Conservation (phyloP, 2,329 filamentous ascomycete species). For the Hymenoscyphus infarciens region DNA sequence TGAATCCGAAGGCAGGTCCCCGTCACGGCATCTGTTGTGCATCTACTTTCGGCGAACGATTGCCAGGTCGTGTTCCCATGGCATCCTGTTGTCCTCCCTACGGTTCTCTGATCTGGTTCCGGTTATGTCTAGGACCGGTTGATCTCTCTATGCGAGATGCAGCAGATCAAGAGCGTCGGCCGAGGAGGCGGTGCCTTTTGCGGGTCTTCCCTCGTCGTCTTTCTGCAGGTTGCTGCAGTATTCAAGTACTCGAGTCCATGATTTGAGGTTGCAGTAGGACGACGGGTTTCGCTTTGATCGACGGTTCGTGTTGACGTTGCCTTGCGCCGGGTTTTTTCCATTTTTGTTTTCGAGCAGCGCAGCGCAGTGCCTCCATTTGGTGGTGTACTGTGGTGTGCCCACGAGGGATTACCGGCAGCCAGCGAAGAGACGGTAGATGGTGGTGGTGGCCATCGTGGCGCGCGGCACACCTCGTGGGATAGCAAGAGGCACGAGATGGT, state of each 20-base stretch:
- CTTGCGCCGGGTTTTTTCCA: background rate
- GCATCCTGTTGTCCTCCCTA: background rate
- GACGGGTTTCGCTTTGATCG: background rate
- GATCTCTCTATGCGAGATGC: slow-evolving; percentile 4
- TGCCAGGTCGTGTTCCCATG: slow-evolving; percentile 8
- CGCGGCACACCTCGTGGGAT: background rate
- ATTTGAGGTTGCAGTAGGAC: slow-evolving; percentile 6
- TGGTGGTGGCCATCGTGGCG: background rate
- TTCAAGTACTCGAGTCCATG: slow-evolving; percentile 7
- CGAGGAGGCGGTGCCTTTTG: background rate
- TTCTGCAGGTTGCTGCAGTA: slow-evolving; percentile 6
- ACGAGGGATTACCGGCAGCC: background rate
- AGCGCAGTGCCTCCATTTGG: too few species aligned
- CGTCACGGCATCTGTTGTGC: slow-evolving; percentile 1
- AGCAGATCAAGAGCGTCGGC: slow-evolving; percentile 8
- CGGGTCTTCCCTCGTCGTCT: background rate
- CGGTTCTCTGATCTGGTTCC: background rate
- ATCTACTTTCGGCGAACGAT: slow-evolving; percentile 5
- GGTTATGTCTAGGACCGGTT: background rate
- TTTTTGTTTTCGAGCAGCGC: background rate
- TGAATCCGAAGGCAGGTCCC: slow-evolving; percentile 1
- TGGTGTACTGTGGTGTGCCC: background rate
- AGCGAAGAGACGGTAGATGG: background rate
- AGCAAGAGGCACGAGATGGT: background rate
- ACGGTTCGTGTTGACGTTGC: slow-evolving; percentile 1